phyloP scores from a whole-genome alignment of 78 protist species.

The Bodo saltans region DNA sequence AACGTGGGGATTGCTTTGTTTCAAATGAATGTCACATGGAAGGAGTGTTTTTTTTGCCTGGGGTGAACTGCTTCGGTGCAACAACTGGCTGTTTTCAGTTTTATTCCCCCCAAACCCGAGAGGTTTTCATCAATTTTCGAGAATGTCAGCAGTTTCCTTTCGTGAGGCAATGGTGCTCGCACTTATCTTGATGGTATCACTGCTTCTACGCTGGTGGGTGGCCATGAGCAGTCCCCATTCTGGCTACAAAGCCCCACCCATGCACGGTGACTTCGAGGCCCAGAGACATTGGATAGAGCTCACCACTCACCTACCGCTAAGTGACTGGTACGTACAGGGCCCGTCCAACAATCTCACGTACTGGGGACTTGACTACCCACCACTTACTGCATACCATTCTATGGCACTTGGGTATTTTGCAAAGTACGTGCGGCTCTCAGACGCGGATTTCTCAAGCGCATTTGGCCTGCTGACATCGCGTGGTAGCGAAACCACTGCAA shows the following conservation, averaged over 20 bases:
- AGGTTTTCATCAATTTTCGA: too few relatives aligned
- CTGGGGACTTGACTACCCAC: conserved; percentile 99
- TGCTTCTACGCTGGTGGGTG: too few relatives aligned
- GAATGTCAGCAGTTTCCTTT: too few relatives aligned
- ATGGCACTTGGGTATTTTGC: conserved; percentile 75
- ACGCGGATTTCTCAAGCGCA: background rate
- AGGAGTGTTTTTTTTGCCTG: too few relatives aligned
- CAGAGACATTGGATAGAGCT: conserved; percentile 99
- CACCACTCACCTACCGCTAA: conserved; percentile 63
- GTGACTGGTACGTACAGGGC: conserved; percentile 41
- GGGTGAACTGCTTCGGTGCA: too few relatives aligned
- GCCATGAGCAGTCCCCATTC: conserved; percentile 6
- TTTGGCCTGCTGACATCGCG: conserved; percentile 70
- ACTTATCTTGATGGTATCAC: too few relatives aligned
- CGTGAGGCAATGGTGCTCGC: too few relatives aligned
- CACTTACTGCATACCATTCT: conserved; percentile 85
- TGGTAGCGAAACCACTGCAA: conserved; percentile 66
- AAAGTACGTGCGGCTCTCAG: too few relatives aligned
- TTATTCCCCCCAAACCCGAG: too few relatives aligned
- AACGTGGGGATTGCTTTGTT: too few relatives aligned
- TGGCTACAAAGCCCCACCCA: conserved; percentile 68
- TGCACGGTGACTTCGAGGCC: conserved; percentile 95
- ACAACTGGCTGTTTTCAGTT: too few relatives aligned
- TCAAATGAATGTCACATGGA: too few relatives aligned
- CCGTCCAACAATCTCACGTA: conserved; percentile 83